Base-by-base conservation (phyloP, 352 stramenopile species). In the Phytophthora macrochlamydospora region DNA sequence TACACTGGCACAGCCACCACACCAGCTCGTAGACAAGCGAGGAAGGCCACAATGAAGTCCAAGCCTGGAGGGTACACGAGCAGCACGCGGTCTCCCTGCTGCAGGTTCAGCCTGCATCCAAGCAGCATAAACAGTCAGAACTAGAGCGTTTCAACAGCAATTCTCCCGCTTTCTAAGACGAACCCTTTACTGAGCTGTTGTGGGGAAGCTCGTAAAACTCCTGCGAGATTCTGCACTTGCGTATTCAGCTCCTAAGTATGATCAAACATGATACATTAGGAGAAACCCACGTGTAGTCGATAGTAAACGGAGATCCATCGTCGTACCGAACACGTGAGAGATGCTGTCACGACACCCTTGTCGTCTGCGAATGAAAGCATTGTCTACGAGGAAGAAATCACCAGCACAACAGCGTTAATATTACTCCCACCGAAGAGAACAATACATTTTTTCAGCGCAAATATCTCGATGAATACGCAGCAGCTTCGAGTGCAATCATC, bases 31-130 rank as follows among this genome's bases (percentile, higher is more conserved):
- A 99, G 67, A 73, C 97, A 99, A 1, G 94, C 97, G 11, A 99
- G 64, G 65, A 99, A 99, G 2, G 95, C 83, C 30, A 99, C 78
- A 31, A 99, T 98, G 65, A 99, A 99, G 54, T 99, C 94, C 8
- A 99, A 81, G 0, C 89, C 97, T 7, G 98, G 98, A 31, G 97
- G 95, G 69, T 99, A 99, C 31, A 99, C 97, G 28, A 99, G 83
- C 38, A 99, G 71, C 18, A 98, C 92, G 37, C 83, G 86, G 45
- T 96, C 85, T 8, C 87, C 18, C 24, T 73, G 62, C 46, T 86
- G 77, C 12, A 94, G 48, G 1, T 78, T 81, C 35, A 93, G 56
- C 37, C 87, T 93, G 57, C 7, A 46, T 24, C 18, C 18, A 24
- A 24, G 44, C 9, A 13, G 62, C 14, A 52, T 32, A 69, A 59